These are phyloP conservation scores for Sugiyamaella japonica DNA, from an alignment of 1,139 yeast genomes.

Conservation along the genomic window DNA sequence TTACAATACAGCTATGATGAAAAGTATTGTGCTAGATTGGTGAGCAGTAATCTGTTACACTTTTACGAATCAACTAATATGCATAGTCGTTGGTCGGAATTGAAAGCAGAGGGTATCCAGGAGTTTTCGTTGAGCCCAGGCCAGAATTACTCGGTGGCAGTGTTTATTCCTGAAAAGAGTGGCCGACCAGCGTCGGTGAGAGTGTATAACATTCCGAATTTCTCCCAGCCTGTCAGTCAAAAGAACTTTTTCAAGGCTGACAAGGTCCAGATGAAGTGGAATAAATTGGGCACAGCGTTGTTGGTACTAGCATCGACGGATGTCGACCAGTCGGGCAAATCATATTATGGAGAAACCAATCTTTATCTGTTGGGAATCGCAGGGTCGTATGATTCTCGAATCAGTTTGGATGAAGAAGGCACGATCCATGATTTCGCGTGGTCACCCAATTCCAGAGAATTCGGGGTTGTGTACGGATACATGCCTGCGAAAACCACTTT, in stretches of 20 bases:
- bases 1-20: slow-evolving; percentile 86
- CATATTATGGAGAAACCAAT: slow-evolving; percentile 96
- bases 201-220: slow-evolving; percentile 71
- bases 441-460: slow-evolving; percentile 96
- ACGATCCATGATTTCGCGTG: slow-evolving; percentile 97
- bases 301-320: slow-evolving; percentile 94
- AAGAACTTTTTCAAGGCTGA: slow-evolving; percentile 96
- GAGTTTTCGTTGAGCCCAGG: slow-evolving; percentile 81
- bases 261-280: slow-evolving; percentile 90
- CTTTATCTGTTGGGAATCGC: slow-evolving; percentile 88
- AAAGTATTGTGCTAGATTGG: slow-evolving; percentile 63
- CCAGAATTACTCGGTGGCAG: slow-evolving; percentile 85
- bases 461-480: slow-evolving; percentile 94
- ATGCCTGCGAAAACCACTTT: slow-evolving; percentile 98
- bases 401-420: slow-evolving; percentile 85
- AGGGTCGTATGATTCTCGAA: slow-evolving; percentile 88
- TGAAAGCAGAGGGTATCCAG: slow-evolving; percentile 56
- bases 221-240: slow-evolving; percentile 76
- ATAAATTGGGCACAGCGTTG: slow-evolving; percentile 88
- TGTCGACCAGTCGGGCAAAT: slow-evolving; percentile 89
- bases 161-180: slow-evolving; percentile 80
- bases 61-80: slow-evolving; percentile 61
- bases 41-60: slow-evolving; percentile 57
- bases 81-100: slow-evolving; percentile 60
- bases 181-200: slow-evolving; percentile 82